Base-by-base conservation (phyloP, 306 rosid species). In the Elaeagnus macrophylla region DNA sequence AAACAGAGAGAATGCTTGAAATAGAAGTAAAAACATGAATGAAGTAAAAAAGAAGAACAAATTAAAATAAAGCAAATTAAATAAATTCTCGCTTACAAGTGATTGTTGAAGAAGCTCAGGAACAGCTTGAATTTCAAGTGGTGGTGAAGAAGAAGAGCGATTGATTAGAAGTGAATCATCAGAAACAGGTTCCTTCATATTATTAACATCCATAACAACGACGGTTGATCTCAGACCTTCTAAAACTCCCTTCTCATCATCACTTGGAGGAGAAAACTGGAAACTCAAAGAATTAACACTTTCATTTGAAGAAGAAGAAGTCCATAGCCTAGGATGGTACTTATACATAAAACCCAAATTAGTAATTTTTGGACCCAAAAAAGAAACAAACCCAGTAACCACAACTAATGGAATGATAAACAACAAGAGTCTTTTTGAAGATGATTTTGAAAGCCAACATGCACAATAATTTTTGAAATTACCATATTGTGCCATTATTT, bases 131-230 rank as follows among this genome's bases (percentile, higher is more conserved):
- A 44, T 41, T 16, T 58, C 15, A 0, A 78, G 52, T 37, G 60
- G 67, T n/a, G 77, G 71, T 1, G 94, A 85, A 48, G 94, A 61
- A 50, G 84, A 74, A 39, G 80, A 75, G 20, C 68, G 75, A 48
- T 77, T 79, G 37, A 74, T 51, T 9, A 60, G 0, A 51, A 74
- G 15, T 12, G n/a, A 71, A 36, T 81, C 75, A 40, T 83, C 77
- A 3, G 89, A 76, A 48, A 72, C 52, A 72, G 66, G 78, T 66
- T 71, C 81, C 39, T 74, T 81, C 46, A 43, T 57, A 40, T 66
- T 65, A 3, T 42, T 37, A 65, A 69, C 61, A 6, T 47, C 47
- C 0, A 63, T 68, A 49, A 68, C 72, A 53, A 64, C 78, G 67
- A 75, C 57, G 25, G 62, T 68, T 11, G 80, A 72, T 45, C 18